Conservation (phyloP, 345 rosid species). For the Kandelia obovata region DNA sequence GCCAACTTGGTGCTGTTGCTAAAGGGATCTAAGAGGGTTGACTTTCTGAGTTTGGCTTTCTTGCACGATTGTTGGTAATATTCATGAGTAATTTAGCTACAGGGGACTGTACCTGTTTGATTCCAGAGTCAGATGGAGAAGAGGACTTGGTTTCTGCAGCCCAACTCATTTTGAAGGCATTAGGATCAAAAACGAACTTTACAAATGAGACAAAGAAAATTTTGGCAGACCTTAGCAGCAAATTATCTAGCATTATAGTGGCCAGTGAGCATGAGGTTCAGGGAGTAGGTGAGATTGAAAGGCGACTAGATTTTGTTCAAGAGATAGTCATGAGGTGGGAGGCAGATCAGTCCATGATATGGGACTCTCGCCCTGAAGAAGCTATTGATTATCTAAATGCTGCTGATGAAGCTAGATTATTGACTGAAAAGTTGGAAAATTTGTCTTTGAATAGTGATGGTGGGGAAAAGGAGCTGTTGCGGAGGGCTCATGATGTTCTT, state of each 20-base stretch:
- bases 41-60: neutral
- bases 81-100: constrained; percentile 27
- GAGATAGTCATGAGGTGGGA: constrained; percentile 68
- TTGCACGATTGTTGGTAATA: neutral
- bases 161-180: constrained; percentile 44
- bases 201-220: constrained; percentile 47
- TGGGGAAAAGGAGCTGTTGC: constrained; percentile 38
- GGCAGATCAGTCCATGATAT: constrained; percentile 65
- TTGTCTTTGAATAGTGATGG: constrained; percentile 22
- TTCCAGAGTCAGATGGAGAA: constrained; percentile 42
- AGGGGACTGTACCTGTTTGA: constrained; percentile 38
- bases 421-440: constrained; percentile 53
- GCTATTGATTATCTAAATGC: constrained; percentile 48
- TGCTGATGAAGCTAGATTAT: constrained; percentile 48
- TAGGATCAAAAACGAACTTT: constrained; percentile 57
- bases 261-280: constrained; percentile 31
- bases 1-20: neutral
- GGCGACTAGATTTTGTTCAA: constrained; percentile 43
- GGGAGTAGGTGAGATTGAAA: constrained; percentile 21
- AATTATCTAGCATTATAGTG: constrained; percentile 47
- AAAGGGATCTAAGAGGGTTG: neutral
- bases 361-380: constrained; percentile 61
- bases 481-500: constrained; percentile 71
- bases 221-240: constrained; percentile 55
- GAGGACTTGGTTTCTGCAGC: constrained; percentile 66